Conservation (phyloP, 2,329 filamentous ascomycete species). For the Exophiala sideris region DNA sequence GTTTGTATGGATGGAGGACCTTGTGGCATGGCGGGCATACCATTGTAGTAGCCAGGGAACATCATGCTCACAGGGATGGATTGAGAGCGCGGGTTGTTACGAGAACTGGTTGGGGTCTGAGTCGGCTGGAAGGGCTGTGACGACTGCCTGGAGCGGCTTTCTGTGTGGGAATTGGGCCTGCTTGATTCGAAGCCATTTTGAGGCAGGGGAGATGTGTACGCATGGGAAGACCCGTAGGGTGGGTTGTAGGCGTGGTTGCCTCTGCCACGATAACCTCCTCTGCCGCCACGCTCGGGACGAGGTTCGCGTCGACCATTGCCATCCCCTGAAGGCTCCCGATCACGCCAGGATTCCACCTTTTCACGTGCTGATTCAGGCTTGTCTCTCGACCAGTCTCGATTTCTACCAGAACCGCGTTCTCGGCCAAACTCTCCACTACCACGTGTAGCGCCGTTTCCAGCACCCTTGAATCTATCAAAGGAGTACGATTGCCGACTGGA, state of each 20-base stretch:
- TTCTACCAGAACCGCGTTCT: slow-evolving; percentile 19
- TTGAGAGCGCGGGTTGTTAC: slow-evolving; percentile 57
- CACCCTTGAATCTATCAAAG: slow-evolving; percentile 17
- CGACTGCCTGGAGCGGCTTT: slow-evolving; percentile 37
- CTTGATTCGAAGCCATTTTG: slow-evolving; percentile 40
- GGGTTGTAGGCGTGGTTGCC: slow-evolving; percentile 38
- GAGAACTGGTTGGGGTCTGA: slow-evolving; percentile 25
- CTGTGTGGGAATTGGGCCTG: slow-evolving; percentile 41
- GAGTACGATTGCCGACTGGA: slow-evolving; percentile 4
- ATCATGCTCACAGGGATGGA: slow-evolving; percentile 51
- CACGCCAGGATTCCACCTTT: slow-evolving; percentile 31
- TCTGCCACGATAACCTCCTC: slow-evolving; percentile 41
- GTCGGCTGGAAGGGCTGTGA: slow-evolving; percentile 32
- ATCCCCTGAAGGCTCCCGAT: slow-evolving; percentile 38
- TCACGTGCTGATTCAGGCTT: slow-evolving; percentile 31
- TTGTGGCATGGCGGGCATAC: slow-evolving; percentile 31
- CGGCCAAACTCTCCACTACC: slow-evolving; percentile 17
- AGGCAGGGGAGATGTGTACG: slow-evolving; percentile 38
- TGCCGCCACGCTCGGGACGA: slow-evolving; percentile 38
- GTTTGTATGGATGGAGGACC: slow-evolving; percentile 25
- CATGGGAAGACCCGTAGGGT: slow-evolving; percentile 33
- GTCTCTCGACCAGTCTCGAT: slow-evolving; percentile 30
- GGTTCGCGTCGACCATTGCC: slow-evolving; percentile 35
- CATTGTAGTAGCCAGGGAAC: slow-evolving; percentile 28
- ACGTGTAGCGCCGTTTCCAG: slow-evolving; percentile 4